These are phyloP conservation scores for Podila verticillata DNA, from an alignment of 192 early-diverging fungal genomes.

Conservation along the genomic window DNA sequence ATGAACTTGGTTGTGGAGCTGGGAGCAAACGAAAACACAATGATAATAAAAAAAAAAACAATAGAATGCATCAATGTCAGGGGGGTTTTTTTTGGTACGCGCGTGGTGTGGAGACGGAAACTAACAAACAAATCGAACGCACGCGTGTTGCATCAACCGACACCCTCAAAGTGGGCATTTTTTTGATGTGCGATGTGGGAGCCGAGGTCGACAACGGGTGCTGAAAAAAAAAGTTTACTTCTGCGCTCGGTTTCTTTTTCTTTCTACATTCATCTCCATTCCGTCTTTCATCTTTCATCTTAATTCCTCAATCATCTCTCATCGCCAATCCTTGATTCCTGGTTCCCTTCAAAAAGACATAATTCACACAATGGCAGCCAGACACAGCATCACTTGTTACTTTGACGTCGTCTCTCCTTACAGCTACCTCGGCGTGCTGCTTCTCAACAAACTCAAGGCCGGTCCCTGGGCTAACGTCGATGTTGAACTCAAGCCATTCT, in stretches of 20 bases:
- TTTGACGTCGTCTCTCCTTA: constrained; percentile 48
- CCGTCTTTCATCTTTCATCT: neutral
- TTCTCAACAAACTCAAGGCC: constrained; percentile 28
- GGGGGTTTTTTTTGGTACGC: too few relatives aligned
- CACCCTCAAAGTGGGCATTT: too few relatives aligned
- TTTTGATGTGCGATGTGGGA: too few relatives aligned
- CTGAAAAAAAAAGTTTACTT: neutral
- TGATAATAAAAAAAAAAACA: too few relatives aligned
- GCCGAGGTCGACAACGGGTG: too few relatives aligned
- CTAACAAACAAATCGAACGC: too few relatives aligned
- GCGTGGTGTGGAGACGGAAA: too few relatives aligned
- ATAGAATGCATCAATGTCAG: too few relatives aligned
- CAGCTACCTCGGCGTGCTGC: constrained; percentile 29
- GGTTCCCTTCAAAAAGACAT: neutral
- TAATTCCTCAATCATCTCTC: neutral
- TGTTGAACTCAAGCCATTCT: constrained; percentile 22
- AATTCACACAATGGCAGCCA: constrained; percentile 13
- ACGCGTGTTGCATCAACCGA: too few relatives aligned
- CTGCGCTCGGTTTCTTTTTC: neutral
- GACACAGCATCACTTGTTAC: constrained; percentile 29
- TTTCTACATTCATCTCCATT: neutral
- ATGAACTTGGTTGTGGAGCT: too few relatives aligned
- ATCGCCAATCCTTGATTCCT: neutral
- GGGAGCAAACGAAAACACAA: too few relatives aligned
- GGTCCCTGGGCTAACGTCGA: constrained; percentile 31